phyloP scores from a whole-genome alignment of 2,329 filamentous ascomycete genomes.

The Penicillium sp. region DNA sequence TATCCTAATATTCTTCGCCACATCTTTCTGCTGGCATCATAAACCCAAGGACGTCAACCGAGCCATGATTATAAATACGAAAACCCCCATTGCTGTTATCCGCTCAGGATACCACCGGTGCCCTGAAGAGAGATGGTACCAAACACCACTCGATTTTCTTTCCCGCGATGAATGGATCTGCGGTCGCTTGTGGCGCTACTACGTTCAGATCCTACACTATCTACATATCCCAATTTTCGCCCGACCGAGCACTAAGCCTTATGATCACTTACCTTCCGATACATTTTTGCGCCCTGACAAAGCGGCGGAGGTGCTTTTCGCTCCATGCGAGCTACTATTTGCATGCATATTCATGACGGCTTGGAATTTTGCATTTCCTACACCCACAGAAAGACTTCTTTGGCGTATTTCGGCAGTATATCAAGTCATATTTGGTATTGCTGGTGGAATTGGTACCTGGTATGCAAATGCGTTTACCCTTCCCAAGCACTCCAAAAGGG shows the following conservation, averaged over 20 bases:
- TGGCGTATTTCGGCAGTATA: constrained; percentile 9
- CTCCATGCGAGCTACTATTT: not conserved
- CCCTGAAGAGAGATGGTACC: constrained; percentile 7
- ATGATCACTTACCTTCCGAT: constrained; percentile 4
- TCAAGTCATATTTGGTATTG: not conserved
- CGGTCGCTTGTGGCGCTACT: constrained; percentile 12
- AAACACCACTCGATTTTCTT: constrained; percentile 11
- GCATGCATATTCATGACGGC: constrained; percentile 5
- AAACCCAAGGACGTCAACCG: constrained; percentile 8
- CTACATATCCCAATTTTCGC: constrained; percentile 12
- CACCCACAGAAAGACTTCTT: constrained; percentile 6
- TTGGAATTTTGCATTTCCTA: constrained; percentile 7
- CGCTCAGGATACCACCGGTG: not conserved
- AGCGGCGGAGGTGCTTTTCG: not conserved
- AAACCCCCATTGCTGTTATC: not conserved
- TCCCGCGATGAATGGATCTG: constrained; percentile 5
- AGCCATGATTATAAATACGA: not conserved
- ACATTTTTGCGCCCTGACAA: not conserved
- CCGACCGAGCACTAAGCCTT: constrained; percentile 2
- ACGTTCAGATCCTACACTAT: constrained; percentile 11
- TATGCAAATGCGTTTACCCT: not conserved
- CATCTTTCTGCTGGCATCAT: constrained; percentile 11
- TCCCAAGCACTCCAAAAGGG: not conserved
- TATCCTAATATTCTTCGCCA: constrained; percentile 11
- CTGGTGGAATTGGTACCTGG: not conserved